Conservation (phyloP, 179 eudicot genomes). For the Sideroxylon spinosum region DNA sequence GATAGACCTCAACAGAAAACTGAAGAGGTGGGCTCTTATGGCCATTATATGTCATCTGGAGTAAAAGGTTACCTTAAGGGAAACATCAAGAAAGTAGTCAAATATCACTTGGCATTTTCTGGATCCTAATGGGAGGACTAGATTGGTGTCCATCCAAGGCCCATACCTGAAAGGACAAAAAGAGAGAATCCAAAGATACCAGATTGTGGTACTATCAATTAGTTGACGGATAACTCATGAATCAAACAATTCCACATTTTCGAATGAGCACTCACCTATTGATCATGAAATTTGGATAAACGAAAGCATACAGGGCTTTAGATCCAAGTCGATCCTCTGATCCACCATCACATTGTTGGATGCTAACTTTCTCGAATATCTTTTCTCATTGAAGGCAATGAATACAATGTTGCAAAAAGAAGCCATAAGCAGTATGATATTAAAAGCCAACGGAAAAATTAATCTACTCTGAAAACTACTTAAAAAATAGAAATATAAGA, state of each 20-base stretch:
- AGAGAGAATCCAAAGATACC: background rate
- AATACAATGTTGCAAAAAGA: background rate
- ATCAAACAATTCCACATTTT: background rate
- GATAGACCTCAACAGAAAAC: too few relatives aligned
- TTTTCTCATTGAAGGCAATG: constrained; percentile 17
- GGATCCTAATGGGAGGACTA: constrained; percentile 77
- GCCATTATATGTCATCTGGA: background rate
- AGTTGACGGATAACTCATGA: background rate
- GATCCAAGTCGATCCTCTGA: constrained; percentile 66
- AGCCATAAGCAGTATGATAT: background rate
- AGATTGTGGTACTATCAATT: background rate
- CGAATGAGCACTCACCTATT: constrained; percentile 47
- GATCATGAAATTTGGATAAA: constrained; percentile 94
- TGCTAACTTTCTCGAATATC: constrained; percentile 86
- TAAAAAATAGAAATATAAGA: background rate
- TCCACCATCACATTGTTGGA: constrained; percentile 61
- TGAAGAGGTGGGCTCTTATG: background rate
- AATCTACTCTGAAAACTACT: background rate
- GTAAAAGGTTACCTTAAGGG: constrained; percentile 54
- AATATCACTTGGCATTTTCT: constrained; percentile 85
- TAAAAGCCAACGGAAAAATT: background rate
- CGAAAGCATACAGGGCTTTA: constrained; percentile 72
- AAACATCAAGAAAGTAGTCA: constrained; percentile 79
- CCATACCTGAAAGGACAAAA: constrained; percentile 54
- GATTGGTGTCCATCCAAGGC: constrained; percentile 98